Conservation (phyloP, 257 asterid genomes). For the Petunia axillaris region DNA sequence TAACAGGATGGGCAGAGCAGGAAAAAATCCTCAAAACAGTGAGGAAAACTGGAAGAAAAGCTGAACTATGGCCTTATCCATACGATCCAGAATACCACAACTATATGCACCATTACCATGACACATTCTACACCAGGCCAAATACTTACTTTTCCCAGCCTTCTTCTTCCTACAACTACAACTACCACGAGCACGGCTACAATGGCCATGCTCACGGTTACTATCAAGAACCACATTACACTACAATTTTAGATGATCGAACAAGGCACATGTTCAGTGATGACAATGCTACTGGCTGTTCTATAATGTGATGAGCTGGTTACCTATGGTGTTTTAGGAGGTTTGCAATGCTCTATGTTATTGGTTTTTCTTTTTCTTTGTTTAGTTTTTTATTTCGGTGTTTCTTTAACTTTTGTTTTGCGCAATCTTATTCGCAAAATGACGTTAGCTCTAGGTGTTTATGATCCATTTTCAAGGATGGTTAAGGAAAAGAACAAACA, state of each 20-base stretch:
- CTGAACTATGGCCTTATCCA: slow-evolving; percentile 81
- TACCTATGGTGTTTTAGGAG: neutral
- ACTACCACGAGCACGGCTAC: slow-evolving; percentile 64
- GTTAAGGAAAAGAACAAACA: too few species aligned
- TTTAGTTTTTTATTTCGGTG: neutral
- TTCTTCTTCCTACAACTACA: slow-evolving; percentile 59
- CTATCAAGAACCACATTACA: slow-evolving; percentile 56
- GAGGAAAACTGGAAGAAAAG: slow-evolving; percentile 59
- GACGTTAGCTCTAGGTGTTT: too few species aligned
- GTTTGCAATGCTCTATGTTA: neutral
- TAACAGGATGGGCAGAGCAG: slow-evolving; percentile 65
- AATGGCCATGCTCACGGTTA: slow-evolving; percentile 61
- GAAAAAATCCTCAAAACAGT: slow-evolving; percentile 60
- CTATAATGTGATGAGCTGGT: slow-evolving; percentile 54
- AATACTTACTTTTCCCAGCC: slow-evolving; percentile 29
- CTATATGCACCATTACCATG: slow-evolving; percentile 50
- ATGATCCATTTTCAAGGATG: too few species aligned
- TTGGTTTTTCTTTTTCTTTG: neutral
- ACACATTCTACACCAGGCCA: slow-evolving; percentile 34
- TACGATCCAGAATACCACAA: slow-evolving; percentile 66
- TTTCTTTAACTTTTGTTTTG: too few species aligned
- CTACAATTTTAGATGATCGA: slow-evolving; percentile 40
- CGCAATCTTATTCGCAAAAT: too few species aligned
- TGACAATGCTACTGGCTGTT: slow-evolving; percentile 68
- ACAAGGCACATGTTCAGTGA: slow-evolving; percentile 64